Evolutionary conservation across 768 basidiomycete genomes (phyloP), one percentile per base, ranked within the genome.

Genomic region (Suillus subluteus): DNA sequence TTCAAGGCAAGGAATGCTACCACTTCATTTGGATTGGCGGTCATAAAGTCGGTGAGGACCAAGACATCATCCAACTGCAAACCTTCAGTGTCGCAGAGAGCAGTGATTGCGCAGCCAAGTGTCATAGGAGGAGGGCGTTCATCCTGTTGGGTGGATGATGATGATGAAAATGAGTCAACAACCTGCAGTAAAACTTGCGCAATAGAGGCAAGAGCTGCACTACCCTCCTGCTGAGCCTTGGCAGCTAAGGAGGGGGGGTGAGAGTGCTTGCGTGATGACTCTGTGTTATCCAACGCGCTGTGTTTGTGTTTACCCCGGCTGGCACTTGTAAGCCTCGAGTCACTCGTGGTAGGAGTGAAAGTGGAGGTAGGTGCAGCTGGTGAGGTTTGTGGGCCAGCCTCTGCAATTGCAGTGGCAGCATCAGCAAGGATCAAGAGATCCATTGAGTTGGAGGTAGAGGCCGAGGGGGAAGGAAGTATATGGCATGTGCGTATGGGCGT

Each of bases 291-390:
- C 46, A n/a, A 9, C 5, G 46, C 46, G 8, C n/a, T n/a, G 9
- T 4, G 9, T 48, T 48, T 48, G 46, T 4, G 11, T 18, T 48
- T 46, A 3, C 8, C n/a, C 8, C n/a, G 4, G n/a, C n/a, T 48
- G 11, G 9, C n/a, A n/a, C 46, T 48, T 2, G 46, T n/a, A 0
- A 48, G 9, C 4, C 2, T n/a, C 2, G n/a, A 48, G 44, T 44
- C 4, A 6, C 44, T 21, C 7, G 21, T 21, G 12, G 46, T 11
- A 1, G 46, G n/a, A 1, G 2, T 0, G 21, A 11, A n/a, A 41
- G 1, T 41, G 16, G 15, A 41, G 41, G 41, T 16, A 6, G 41
- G 41, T 16, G 41, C 41, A 16, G 41, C 13, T 41, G 15, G 82
- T 40, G 38, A 12, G 37, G 9, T 38, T 38, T 38, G 37, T 43